Evolutionary conservation across 2,329 filamentous ascomycete genomes (phyloP).

Genomic region (Boeremia exigua): DNA sequence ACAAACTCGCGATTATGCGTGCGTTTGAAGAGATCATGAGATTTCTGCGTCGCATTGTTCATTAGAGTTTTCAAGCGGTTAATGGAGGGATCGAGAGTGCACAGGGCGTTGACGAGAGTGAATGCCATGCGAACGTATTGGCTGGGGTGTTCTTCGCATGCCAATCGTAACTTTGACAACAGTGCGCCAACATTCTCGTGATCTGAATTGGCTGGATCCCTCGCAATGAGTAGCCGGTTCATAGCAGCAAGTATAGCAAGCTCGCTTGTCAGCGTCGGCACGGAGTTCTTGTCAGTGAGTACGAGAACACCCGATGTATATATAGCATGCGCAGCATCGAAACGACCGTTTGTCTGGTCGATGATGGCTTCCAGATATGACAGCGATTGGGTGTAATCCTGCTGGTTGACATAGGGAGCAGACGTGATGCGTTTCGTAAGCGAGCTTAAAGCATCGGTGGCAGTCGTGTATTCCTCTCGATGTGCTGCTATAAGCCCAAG

Average conservation of each 20-base stretch:
- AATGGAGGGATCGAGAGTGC: slow-evolving; percentile 68
- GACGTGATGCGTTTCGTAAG: slow-evolving; percentile 43
- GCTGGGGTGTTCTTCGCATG: slow-evolving; percentile 74
- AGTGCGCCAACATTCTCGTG: slow-evolving; percentile 62
- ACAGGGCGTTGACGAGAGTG: slow-evolving; percentile 72
- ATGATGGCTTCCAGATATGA: slow-evolving; percentile 78
- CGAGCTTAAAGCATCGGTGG: slow-evolving; percentile 26
- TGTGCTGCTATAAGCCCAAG: slow-evolving; percentile 73
- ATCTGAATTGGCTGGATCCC: slow-evolving; percentile 51
- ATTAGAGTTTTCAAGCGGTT: slow-evolving; percentile 81
- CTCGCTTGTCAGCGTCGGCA: slow-evolving; percentile 45
- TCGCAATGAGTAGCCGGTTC: slow-evolving; percentile 57
- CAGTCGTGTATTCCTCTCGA: slow-evolving; percentile 70
- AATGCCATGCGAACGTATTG: slow-evolving; percentile 79
- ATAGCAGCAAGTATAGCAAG: slow-evolving; percentile 56
- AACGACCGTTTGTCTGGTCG: slow-evolving; percentile 76
- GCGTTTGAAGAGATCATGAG: slow-evolving; percentile 71
- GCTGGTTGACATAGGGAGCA: slow-evolving; percentile 50
- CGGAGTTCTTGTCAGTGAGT: slow-evolving; percentile 48
- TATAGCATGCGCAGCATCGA: slow-evolving; percentile 69
- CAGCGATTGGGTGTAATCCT: slow-evolving; percentile 60
- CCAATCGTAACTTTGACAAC: slow-evolving; percentile 69
- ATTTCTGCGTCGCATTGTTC: slow-evolving; percentile 57
- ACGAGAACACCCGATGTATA: slow-evolving; percentile 69
- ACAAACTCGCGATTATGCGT: slow-evolving; percentile 79